A percentile compares a stretch with the other conserved stretches of the same genome.
phyloP scores from a whole-genome alignment of 139 green algal genomes.

The Volvox reticuliferus region DNA sequence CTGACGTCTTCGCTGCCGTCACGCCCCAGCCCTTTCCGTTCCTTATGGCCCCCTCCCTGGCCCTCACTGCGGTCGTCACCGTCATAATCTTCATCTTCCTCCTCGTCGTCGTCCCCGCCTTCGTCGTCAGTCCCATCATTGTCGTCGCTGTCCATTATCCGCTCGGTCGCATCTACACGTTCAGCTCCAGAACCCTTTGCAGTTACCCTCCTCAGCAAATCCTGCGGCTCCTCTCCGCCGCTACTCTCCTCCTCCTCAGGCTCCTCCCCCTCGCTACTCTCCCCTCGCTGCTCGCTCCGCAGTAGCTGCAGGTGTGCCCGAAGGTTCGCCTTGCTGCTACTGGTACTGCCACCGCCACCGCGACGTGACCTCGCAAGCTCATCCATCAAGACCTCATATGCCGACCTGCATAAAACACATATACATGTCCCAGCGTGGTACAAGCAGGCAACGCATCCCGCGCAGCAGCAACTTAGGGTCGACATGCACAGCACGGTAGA shows the following conservation, averaged over 20 bases:
- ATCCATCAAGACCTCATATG: slow-evolving; percentile 31
- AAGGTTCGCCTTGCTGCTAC: background rate
- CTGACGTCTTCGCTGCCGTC: slow-evolving; percentile 7
- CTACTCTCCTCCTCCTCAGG: slow-evolving; percentile 4
- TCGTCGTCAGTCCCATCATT: slow-evolving; percentile 2
- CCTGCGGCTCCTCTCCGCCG: background rate
- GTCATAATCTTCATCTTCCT: background rate
- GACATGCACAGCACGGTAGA: no score
- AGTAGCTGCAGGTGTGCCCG: slow-evolving; percentile 14
- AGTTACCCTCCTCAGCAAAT: background rate
- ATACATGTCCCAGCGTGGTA: no score
- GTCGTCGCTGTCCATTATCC: background rate
- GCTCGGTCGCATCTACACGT: background rate
- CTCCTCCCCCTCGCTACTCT: background rate
- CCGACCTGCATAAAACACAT: background rate
- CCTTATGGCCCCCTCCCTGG: background rate
- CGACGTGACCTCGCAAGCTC: background rate
- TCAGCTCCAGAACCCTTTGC: no score
- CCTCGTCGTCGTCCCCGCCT: slow-evolving; percentile 4
- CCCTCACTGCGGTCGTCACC: background rate
- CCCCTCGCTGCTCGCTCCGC: slow-evolving; percentile 23
- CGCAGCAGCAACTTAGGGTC: no score
- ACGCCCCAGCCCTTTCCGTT: background rate
- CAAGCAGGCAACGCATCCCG: no score
- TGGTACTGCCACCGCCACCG: background rate